Evolutionary conservation across 768 basidiomycete genomes (phyloP), one percentile per base, ranked within the genome.

Genomic region (Rhizopogon roseolus): DNA sequence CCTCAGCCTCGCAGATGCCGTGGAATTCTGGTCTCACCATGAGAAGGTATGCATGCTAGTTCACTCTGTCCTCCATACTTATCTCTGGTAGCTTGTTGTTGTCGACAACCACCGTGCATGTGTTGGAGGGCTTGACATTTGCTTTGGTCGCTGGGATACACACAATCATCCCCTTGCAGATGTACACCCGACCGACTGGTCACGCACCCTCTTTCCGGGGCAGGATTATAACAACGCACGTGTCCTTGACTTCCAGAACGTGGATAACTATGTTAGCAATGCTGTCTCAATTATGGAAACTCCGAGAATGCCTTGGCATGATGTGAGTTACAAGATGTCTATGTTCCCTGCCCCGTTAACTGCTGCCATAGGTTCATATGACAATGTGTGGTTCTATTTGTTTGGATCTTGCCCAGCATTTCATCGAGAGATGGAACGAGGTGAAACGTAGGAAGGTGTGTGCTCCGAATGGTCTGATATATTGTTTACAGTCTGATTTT

Each of bases 61-160:
- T 17, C 9, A 16, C 40, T 7, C 39, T 27, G 34, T n/a, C 6
- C 13, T 13, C 49, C 52, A 19, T 37, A n/a, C 19, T 53, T 19
- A 36, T 45, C 29, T 14, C 32, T 41, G 32, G 25, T 49, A 73
- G 73, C 82, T 93, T 42, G 89, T 94, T 19, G 81, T 93, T 25
- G 85, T 96, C 6, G 94, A 97, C 66, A 91, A 93, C 63, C 84
- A 88, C 62, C 78, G 74, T 49, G 93, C 90, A 2, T 89, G 87
- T 60, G 85, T 97, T 51, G 97, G 97, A 22, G 97, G 97, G 10
- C 82, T 99, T 27, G 97, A 99, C 67, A 77, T 97, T 16, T 98
- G 93, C 73, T 97, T 94, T 61, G 97, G 97, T 10, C 87, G 97
- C 17, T 99, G 96, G 95, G 97, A 98, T 71, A 92, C 90, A 0